Evolutionary conservation across 345 rosid species (phyloP), one percentile per base, ranked within the genome.

Genomic region (Boechera divaricarpa): DNA sequence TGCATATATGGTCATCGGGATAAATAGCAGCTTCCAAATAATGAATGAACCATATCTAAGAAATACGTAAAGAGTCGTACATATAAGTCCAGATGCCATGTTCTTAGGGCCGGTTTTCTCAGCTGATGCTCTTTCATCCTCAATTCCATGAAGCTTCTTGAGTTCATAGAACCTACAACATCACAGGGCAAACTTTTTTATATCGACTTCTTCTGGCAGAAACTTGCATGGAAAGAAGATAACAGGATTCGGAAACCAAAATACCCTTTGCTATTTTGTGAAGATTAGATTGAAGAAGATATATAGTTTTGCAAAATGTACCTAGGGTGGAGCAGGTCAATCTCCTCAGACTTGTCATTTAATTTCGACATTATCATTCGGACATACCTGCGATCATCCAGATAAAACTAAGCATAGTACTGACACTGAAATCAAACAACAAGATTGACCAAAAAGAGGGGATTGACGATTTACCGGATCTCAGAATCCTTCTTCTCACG

Each of bases 401-500:
- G 67, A 73, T 24, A 38, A 29, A 45, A 44, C 7, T 63, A 68
- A 61, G 21, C 2, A 36, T 3, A 57, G 6, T 36, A 36, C 42
- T 35, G 21, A 4, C 5, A 18, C 42, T 36, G 35, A 32, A 28
- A 72, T 59, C 69, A 59, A 66, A 59, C 41, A 35, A 63, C 1
- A 63, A 53, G 38, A 36, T 45, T 21, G 35, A 47, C 61, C 59
- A 70, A 13, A 12, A 36, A 44, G 28, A 32, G 10, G 18, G 13
- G 15, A 56, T 59, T 33, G 31, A 21, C 1, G 5, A 62, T 24
- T 24, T 89, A 90, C 97, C 98, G 90, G 69, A 92, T 92, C 88
- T 94, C 98, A 69, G 98, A 95, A 26, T 95, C 99, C 84, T 89
- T 95, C 83, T 93, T 89, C 77, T 95, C 99, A 26, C 97, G 92